Base-by-base conservation (phyloP, 1,284 basidiomycete species). In the Pholiota adiposa region DNA sequence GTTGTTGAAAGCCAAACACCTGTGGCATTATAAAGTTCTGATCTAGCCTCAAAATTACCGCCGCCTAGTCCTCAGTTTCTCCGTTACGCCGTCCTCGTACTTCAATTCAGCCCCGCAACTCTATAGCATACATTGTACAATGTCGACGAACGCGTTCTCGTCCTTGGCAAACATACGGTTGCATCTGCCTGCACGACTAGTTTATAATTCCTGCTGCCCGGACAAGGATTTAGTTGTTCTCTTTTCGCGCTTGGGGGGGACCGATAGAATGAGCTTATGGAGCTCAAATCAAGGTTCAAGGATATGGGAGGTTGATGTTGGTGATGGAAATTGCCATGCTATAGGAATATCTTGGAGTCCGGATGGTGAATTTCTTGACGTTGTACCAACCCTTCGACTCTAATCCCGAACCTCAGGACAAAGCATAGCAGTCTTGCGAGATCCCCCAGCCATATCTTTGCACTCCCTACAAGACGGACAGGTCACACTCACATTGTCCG, bases 201-300 rank as follows among this genome's bases (percentile, higher is more conserved):
- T 90, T 21, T 59, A 75, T 9, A 81, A 85, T 18, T 84, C 92
- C 55, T 93, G 92, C 68, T 92, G 92, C 71, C 92, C 91, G 16
- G 92, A 93, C 75, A 93, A 93, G 73, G 92, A 94, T 73, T 77
- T 93, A 29, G 75, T 92, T 9, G 77, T 88, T 18, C 75, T 93
- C 8, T 76, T 92, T 46, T 86, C 86, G 59, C 82, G 84, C 34
- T 74, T 87, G 18, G 88, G 85, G 27, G 84, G 83, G 36, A 81
- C 83, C 61, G 89, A 92, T 67, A 82, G 84, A 61, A 73, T 93
- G 67, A 85, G 86, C 64, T 77, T 94, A 31, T 93, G 90, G 90
- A 92, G 90, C 54, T 75, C 73, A 65, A 83, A 88, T 71, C 86
- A 90, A 66, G 91, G 91, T 14, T 75, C 84, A 3, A 92, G 86